Evolutionary conservation across 164 flowering plant genomes (phyloP).

Genomic region (Akebia trifoliata): DNA sequence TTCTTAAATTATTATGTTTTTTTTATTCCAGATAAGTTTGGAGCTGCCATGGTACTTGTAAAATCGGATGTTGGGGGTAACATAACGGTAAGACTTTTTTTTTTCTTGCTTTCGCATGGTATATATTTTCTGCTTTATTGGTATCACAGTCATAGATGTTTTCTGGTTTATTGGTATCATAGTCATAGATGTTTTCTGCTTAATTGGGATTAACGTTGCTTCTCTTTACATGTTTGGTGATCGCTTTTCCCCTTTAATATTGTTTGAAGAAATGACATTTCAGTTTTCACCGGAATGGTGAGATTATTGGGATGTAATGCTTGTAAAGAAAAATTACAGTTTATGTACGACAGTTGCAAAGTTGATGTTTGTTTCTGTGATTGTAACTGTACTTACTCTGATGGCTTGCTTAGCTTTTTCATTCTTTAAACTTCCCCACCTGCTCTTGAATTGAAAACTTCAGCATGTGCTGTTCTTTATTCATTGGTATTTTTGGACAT

Average conservation of each 20-base stretch:
- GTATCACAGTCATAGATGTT: too few relatives aligned
- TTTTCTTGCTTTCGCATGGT: not conserved
- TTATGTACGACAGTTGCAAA: not conserved
- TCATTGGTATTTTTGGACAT: too few relatives aligned
- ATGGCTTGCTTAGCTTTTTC: not conserved
- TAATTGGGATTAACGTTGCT: too few relatives aligned
- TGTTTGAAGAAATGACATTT: not conserved
- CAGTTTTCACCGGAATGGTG: not conserved
- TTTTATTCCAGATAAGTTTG: conserved; percentile 63
- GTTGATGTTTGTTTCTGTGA: not conserved
- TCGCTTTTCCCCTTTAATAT: too few relatives aligned
- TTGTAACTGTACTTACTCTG: not conserved
- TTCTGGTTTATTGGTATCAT: too few relatives aligned
- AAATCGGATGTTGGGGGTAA: conserved; percentile 85
- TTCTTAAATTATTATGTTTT: too few relatives aligned
- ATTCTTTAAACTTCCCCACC: not conserved
- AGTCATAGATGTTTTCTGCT: too few relatives aligned
- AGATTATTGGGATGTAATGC: not conserved
- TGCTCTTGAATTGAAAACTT: not conserved
- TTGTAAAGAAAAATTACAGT: too few relatives aligned
- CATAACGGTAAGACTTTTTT: conserved; percentile 47
- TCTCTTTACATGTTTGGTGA: too few relatives aligned
- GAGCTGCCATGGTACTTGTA: conserved; percentile 82
- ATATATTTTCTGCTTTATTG: not conserved
- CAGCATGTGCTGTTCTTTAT: not conserved